Conservation (phyloP, 768 basidiomycete genomes). For the Collybia sp. region DNA sequence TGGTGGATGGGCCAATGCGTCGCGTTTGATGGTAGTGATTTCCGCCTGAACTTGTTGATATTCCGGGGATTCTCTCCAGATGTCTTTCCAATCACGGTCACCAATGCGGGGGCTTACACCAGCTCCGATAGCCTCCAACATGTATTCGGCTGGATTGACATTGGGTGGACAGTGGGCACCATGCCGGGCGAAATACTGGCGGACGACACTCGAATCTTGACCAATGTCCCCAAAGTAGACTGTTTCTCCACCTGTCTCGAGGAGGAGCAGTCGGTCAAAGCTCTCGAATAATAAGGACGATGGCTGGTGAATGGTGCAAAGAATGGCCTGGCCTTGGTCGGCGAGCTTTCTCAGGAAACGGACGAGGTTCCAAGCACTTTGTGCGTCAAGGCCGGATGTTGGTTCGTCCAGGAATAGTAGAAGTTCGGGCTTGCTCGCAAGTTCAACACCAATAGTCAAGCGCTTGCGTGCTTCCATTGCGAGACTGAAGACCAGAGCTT, state of each 20-base stretch:
- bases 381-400: conserved; percentile 39
- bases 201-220: conserved; percentile 59
- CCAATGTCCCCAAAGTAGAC: conserved; percentile 95
- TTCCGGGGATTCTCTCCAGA: conserved; percentile 78
- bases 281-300: conserved; percentile 83
- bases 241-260: conserved; percentile 80
- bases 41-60: conserved; percentile 32
- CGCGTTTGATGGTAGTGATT: conserved; percentile 41
- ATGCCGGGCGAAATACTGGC: conserved; percentile 70
- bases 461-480: conserved; percentile 75
- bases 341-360: conserved; percentile 82
- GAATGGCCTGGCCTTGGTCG: conserved; percentile 81
- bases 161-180: conserved; percentile 73
- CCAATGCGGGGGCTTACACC: conserved; percentile 70
- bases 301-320: conserved; percentile 90
- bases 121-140: conserved; percentile 86
- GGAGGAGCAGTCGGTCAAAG: conserved; percentile 68
- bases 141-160: conserved; percentile 77
- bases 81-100: conserved; percentile 79
- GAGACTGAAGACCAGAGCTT: conserved; percentile 73
- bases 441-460: conserved; percentile 87
- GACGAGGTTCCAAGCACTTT: conserved; percentile 74
- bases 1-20: conserved; percentile 38
- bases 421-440: conserved; percentile 82
- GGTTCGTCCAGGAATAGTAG: conserved; percentile 64